phyloP scores from a whole-genome alignment of 257 asterid species.

The Solanum ossicruentum region DNA sequence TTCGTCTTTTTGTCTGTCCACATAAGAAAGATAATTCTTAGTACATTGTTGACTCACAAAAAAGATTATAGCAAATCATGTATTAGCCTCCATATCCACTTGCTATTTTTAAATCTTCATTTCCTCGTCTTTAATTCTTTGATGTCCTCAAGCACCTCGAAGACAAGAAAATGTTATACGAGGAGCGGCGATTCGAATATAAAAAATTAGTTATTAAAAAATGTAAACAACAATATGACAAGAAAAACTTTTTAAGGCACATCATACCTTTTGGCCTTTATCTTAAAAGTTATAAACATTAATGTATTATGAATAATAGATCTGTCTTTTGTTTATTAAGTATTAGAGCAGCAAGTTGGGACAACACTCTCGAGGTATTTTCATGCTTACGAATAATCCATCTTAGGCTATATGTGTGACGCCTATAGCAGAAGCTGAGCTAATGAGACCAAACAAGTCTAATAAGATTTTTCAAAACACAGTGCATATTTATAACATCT shows the following conservation, averaged over 20 bases:
- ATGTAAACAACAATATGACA: background rate
- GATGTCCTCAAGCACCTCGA: background rate
- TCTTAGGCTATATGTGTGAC: background rate
- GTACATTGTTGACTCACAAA: slow-evolving; percentile 9
- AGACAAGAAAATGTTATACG: no score
- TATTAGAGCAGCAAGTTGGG: no score
- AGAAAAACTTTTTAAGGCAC: background rate
- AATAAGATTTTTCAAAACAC: accelerated
- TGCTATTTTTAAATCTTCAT: background rate
- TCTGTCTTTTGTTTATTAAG: background rate
- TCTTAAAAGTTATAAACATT: background rate
- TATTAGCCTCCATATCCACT: slow-evolving; percentile 9
- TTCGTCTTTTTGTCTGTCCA: slow-evolving; percentile 1
- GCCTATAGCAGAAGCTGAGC: background rate
- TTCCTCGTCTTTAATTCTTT: background rate
- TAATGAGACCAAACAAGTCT: background rate
- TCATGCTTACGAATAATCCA: background rate
- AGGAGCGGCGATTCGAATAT: slow-evolving; percentile 15
- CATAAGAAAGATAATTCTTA: background rate
- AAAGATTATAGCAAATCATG: background rate
- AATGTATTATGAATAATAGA: no score
- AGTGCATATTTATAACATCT: no score
- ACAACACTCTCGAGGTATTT: background rate
- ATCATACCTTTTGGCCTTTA: background rate
- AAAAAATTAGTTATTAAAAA: background rate